Evolutionary conservation across 345 rosid genomes (phyloP), one percentile per base, ranked within the genome.

Genomic region (Laguncularia racemosa): DNA sequence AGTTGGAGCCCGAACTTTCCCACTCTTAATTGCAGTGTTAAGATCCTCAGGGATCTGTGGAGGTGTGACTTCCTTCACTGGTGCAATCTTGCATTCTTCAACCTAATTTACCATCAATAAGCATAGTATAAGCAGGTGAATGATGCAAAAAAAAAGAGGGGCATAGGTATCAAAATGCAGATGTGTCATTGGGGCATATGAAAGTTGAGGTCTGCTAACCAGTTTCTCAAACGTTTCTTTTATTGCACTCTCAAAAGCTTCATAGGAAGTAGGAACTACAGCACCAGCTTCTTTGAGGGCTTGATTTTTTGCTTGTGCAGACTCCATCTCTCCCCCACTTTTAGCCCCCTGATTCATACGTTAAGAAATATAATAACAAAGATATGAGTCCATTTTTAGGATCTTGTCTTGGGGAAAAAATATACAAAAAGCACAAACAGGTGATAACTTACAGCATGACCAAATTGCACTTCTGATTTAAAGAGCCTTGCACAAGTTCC

Each of bases 41-140:
- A 93, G 97, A 83, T 93, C 99, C 78, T 89, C 97, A 0, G 99
- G 99, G 68, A 93, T 89, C 75, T 82, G 91, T 52, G 97, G 96
- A 52, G 97, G 99, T 19, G 62, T 78, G 52, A 82, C 63, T 73
- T 93, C 97, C 78, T 93, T 93, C 14, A 87, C 74, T 19, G 91
- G 65, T 47, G 88, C 20, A 67, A 85, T 84, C 68, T 86, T 83
- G 54, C 91, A 88, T 26, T 71, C 88, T 68, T 87, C 97, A 67
- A 70, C 82, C 98, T 92, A 61, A 19, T 56, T 56, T 56, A 45
- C 43, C 23, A 64, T 48, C 28, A 20, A 59, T 52, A 46, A 14
- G 46, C 2, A 18, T 68, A 1, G 64, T 60, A 33, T 61, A 16
- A 47, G 11, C 4, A 14, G 21, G 50, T 18, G 38, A 11, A 23